Evolutionary conservation across 148 eudicot species (phyloP).

Genomic region (Amaranthus hypochondriacus): DNA sequence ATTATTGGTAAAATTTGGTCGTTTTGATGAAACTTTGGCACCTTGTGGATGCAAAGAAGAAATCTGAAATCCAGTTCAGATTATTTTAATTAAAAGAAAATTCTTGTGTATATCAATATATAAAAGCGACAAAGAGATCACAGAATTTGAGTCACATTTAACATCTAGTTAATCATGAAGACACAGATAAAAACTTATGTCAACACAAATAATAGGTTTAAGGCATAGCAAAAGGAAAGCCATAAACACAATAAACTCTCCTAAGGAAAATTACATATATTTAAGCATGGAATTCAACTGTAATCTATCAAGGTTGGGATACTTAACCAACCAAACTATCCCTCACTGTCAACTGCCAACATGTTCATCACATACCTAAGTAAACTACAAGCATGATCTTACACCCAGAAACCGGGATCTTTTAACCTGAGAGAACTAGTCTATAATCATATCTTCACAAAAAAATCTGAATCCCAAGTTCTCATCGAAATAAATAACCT

Average conservation of each 20-base stretch:
- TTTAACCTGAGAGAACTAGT: not conserved
- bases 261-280: not conserved
- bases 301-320: not conserved
- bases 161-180: not conserved
- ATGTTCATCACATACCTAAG: not conserved
- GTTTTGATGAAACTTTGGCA: conserved; percentile 25
- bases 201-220: not conserved
- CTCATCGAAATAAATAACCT: not conserved
- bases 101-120: not conserved
- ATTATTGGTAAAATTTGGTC: conserved; percentile 33
- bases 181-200: not conserved
- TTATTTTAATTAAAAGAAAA: not conserved
- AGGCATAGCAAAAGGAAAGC: not conserved
- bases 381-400: not conserved
- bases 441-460: not conserved
- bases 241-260: not conserved
- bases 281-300: too few species aligned
- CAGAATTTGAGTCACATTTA: not conserved
- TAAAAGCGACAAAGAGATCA: not conserved
- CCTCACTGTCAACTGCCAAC: not conserved
- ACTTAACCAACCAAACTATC: not conserved
- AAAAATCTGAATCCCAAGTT: not conserved
- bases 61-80: conserved; percentile 28
- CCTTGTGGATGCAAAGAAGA: conserved; percentile 40
- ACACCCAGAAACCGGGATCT: not conserved